Base-by-base conservation (phyloP, 495 filamentous ascomycete species). In the Parachaetomium inaequale region DNA sequence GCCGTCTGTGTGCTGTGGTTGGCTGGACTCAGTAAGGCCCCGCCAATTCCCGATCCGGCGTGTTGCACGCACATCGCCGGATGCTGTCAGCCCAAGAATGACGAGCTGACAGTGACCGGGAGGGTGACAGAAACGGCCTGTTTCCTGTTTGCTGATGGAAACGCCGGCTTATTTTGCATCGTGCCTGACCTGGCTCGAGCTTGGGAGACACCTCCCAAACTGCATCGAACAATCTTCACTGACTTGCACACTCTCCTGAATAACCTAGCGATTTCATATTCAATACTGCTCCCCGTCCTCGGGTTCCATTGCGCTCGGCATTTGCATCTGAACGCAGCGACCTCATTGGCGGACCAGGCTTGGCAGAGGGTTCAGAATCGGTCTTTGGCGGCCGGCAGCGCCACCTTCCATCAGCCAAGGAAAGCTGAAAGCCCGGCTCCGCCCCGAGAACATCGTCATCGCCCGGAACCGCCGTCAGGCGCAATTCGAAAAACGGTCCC, bases 401-500 rank as follows among this genome's bases (percentile, higher is more conserved):
- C 62, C 62, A 66, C 60, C 52, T 49, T 67, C 55, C 61, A 66
- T 68, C 53, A 66, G 68, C 68, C 68, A 68, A 71, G 66, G 55
- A 51, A 60, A 45, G 29, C 56, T 61, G 55, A 61, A n/a, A 53
- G 58, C 32, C 58, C 55, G 46, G 63, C 66, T 56, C 60, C 62
- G 64, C 63, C 63, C 58, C 62, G 52, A 34, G 51, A 57, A 14
- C 61, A 67, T 63, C 63, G 66, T 71, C 69, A 65, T 68, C 69
- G 59, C 43, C 64, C 63, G 32, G 50, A 47, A 32, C 38, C 36
- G 45, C 7, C 54, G 19, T 59, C 55, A 63, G 59, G 63, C 51
- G 62, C 65, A 62, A 38, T 29, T 58, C 52, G 59, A 55, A 40
- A 56, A 40, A 56, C 58, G 50, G 31, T 21, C 15, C 45, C 42